phyloP scores from a whole-genome alignment of 1,139 yeast species.

The Kodamaea alishanica region DNA sequence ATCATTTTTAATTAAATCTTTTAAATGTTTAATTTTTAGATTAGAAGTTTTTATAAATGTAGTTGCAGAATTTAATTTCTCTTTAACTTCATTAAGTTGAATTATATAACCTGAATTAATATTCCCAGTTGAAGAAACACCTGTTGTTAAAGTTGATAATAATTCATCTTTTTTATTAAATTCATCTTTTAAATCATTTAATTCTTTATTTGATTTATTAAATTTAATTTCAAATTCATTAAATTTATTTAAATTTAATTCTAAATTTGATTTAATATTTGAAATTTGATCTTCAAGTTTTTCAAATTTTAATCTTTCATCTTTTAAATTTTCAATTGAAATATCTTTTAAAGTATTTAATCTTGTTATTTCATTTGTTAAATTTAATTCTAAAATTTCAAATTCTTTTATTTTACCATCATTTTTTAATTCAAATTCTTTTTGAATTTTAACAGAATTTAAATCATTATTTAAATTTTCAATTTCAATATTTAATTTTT shows the following conservation, averaged over 20 bases:
- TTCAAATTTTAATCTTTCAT: conserved; percentile 32
- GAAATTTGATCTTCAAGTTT: conserved; percentile 18
- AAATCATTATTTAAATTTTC: conserved; percentile 59
- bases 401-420: conserved; percentile 61
- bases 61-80: conserved; percentile 50
- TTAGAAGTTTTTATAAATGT: conserved; percentile 59
- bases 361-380: conserved; percentile 67
- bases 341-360: conserved; percentile 61
- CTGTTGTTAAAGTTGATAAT: conserved; percentile 80
- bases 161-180: conserved; percentile 71
- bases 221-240: conserved; percentile 34
- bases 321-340: conserved; percentile 49
- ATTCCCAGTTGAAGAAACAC: conserved; percentile 79
- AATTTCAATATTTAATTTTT: conserved; percentile 53
- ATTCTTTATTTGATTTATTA: conserved; percentile 38
- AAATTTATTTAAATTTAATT: conserved; percentile 27
- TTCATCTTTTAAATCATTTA: conserved; percentile 46
- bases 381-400: conserved; percentile 55
- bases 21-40: conserved; percentile 56
- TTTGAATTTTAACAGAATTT: conserved; percentile 48
- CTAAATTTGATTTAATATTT: conserved; percentile 20
- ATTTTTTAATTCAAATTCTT: conserved; percentile 58
- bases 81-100: conserved; percentile 67
- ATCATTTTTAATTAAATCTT: conserved; percentile 50
- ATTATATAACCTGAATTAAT: conserved; percentile 68